A percentile compares a stretch with the other conserved stretches of the same genome.
These are phyloP conservation scores for Hirschfeldia incana DNA, from an alignment of 345 rosid genomes.

Conservation along the genomic window DNA sequence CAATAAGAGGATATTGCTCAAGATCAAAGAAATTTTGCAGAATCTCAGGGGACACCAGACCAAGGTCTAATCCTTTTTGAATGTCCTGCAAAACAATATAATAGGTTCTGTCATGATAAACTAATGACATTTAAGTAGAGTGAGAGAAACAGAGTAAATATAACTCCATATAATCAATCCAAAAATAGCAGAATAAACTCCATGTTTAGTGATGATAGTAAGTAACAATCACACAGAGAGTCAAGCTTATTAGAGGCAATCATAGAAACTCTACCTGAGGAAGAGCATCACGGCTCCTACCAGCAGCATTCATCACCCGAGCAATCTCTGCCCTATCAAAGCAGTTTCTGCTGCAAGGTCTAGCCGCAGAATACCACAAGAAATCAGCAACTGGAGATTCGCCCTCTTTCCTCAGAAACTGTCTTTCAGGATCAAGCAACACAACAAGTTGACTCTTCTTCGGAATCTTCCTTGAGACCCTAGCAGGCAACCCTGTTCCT, in stretches of 20 bases:
- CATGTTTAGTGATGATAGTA: background rate
- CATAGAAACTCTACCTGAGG: slow-evolving; percentile 61
- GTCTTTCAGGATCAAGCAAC: slow-evolving; percentile 90
- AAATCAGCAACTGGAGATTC: slow-evolving; percentile 89
- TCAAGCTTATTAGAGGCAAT: background rate
- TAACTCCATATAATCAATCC: too few species aligned
- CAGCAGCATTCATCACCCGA: slow-evolving; percentile 94
- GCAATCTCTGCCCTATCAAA: slow-evolving; percentile 96
- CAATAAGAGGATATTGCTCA: slow-evolving; percentile 78
- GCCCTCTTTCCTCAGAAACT: slow-evolving; percentile 76
- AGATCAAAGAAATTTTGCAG: slow-evolving; percentile 90
- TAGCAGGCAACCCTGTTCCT: slow-evolving; percentile 65
- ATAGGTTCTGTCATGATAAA: background rate
- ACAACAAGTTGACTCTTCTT: slow-evolving; percentile 85
- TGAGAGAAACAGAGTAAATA: too few species aligned
- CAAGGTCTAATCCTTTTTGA: slow-evolving; percentile 94
- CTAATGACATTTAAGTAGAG: slow-evolving; percentile 1
- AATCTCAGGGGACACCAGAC: slow-evolving; percentile 87
- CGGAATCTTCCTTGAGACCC: slow-evolving; percentile 77
- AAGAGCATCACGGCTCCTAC: slow-evolving; percentile 79
- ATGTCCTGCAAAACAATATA: slow-evolving; percentile 62
- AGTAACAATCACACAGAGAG: background rate
- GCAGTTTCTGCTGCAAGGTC: slow-evolving; percentile 92
- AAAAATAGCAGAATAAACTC: too few species aligned
- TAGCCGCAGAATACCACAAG: slow-evolving; percentile 92